These are phyloP conservation scores for Saccharomyces mikatae DNA, from an alignment of 805 yeast species.

Conservation along the genomic window DNA sequence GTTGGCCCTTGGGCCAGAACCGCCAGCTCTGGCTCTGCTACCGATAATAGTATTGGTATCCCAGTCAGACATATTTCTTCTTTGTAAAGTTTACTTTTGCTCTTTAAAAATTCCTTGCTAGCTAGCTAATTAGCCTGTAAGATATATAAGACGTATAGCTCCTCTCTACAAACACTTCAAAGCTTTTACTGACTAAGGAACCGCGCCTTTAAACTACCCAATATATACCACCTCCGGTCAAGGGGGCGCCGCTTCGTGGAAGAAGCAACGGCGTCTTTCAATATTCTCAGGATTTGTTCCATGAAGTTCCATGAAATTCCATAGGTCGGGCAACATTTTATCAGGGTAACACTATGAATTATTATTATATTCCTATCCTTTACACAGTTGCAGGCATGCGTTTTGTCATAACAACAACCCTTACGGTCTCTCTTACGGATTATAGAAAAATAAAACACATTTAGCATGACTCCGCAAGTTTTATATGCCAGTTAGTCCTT, in stretches of 20 bases:
- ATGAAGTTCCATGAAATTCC: not conserved
- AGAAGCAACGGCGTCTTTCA: not conserved
- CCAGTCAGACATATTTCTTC: slow-evolving; percentile 62
- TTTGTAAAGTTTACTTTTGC: not conserved
- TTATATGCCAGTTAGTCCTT: too few species aligned
- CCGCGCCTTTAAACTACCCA: not conserved
- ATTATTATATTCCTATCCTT: not conserved
- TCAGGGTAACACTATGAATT: not conserved
- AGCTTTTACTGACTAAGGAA: not conserved
- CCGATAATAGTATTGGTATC: slow-evolving; percentile 87
- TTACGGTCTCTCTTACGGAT: too few species aligned
- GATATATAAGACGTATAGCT: not conserved
- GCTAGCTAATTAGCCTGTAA: not conserved
- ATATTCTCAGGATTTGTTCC: not conserved
- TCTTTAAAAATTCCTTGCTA: not conserved
- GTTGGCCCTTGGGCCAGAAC: slow-evolving; percentile 75
- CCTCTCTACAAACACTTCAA: not conserved
- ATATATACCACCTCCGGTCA: not conserved
- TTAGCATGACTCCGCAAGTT: not conserved
- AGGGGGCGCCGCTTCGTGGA: not conserved
- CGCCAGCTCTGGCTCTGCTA: slow-evolving; percentile 77
- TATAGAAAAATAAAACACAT: too few species aligned
- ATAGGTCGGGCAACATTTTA: not conserved
- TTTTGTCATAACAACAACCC: too few species aligned
- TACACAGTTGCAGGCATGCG: not conserved